These are phyloP conservation scores for Laguncularia racemosa DNA, from an alignment of 345 rosid genomes.

Conservation along the genomic window DNA sequence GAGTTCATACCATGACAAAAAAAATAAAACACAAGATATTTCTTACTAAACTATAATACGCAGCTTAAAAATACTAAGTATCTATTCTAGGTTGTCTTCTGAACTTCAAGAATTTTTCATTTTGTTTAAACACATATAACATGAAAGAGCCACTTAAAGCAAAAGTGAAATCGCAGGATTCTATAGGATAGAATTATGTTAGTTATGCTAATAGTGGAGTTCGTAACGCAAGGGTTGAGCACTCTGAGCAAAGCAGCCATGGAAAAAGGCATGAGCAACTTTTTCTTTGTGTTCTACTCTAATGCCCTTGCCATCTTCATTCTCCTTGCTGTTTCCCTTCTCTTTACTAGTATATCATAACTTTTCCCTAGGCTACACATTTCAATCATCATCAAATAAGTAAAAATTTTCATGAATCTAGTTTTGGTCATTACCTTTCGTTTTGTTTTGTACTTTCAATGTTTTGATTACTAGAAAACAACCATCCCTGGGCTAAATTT, in stretches of 20 bases:
- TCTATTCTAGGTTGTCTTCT: no score
- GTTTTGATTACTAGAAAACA: conserved; percentile 14
- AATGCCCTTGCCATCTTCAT: conserved; percentile 19
- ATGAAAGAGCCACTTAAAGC: no score
- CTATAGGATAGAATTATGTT: conserved; percentile 10
- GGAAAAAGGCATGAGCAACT: conserved; percentile 26
- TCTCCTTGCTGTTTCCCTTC: conserved; percentile 21
- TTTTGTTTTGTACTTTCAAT: neutral
- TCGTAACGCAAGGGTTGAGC: conserved; percentile 18
- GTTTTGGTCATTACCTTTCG: neutral
- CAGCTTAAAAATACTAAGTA: no score
- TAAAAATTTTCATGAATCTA: neutral
- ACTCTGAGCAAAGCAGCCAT: conserved; percentile 33
- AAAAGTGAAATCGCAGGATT: no score
- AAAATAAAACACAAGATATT: no score
- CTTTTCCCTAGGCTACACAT: neutral
- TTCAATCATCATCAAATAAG: neutral
- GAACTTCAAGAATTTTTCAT: no score
- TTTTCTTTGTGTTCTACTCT: conserved; percentile 21
- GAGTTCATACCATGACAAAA: no score
- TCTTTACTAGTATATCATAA: conserved; percentile 19
- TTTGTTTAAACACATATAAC: no score
- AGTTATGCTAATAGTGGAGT: conserved; percentile 23
- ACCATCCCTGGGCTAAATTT: conserved; percentile 13
- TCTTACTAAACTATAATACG: no score